Evolutionary conservation across 2,329 filamentous ascomycete genomes (phyloP), one percentile per base, ranked within the genome.

Genomic region (Fusarium sp.): DNA sequence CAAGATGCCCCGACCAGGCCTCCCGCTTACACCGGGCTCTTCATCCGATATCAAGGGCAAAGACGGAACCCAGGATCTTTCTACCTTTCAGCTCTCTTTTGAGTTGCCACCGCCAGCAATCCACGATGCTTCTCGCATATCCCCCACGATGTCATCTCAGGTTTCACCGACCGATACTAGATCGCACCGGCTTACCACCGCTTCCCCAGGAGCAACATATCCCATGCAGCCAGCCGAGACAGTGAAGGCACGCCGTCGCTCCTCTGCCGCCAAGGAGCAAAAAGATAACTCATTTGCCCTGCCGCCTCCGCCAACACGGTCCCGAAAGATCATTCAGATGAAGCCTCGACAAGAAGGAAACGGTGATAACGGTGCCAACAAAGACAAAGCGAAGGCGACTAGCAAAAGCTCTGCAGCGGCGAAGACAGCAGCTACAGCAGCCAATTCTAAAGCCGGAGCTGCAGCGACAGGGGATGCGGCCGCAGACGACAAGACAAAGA

Each of bases 321-420:
- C 93, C 40, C 90, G 95, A 74, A 98, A 96, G 82, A 98, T 99
- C 76, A 98, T 98, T 59, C 95, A 98, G 80, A 97, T 98, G 94
- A 97, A 97, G 79, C 95, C 87, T 18, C 80, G 82, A 29, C 81
- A 87, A 69, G 75, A 82, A 61, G 75, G 80, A 54, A 68, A 76
- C 35, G 66, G 69, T 21, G 61, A 65, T 66, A 50, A 58, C 43
- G 52, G 70, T 25, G 53, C 74, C 17, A 46, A 67, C 21, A 75
- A 74, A 61, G 69, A 72, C 37, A 65, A 69, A 18, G 58, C 55
- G 27, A 76, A 69, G 58, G 31, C 66, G 3, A 57, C 58, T 17
- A 62, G 65, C 23, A 77, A 76, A 56, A 62, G 52, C 25, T 41
- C 69, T 15, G 46, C 70, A 11, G 35, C 57, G 27, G 20, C 65